phyloP scores from a whole-genome alignment of 129 eudicot species.

The Sambucus nigra region DNA sequence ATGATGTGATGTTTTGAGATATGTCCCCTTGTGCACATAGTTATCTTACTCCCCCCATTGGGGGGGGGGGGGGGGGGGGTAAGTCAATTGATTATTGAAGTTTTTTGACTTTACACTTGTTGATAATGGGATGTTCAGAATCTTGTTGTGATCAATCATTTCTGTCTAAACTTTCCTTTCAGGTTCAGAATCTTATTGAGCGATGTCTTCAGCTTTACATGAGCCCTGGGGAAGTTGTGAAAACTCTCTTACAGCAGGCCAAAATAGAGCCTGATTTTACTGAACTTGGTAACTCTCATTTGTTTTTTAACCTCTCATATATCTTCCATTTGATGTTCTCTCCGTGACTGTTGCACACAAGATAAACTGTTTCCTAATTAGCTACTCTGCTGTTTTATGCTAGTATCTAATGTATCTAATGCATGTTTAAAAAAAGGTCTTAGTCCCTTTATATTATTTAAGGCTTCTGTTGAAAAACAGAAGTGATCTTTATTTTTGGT shows the following conservation, averaged over 20 bases:
- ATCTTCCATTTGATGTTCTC: neutral
- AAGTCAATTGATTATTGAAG: too few relatives aligned
- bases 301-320: slow-evolving; percentile 4
- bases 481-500: too few relatives aligned
- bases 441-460: neutral
- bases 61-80: too few relatives aligned
- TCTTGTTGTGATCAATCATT: too few relatives aligned
- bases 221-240: slow-evolving; percentile 78
- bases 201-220: slow-evolving; percentile 90
- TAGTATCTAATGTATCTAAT: too few relatives aligned
- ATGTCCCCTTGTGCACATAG: too few relatives aligned
- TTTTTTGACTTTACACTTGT: too few relatives aligned
- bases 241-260: slow-evolving; percentile 59
- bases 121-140: too few relatives aligned
- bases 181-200: slow-evolving; percentile 97
- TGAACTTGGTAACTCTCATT: slow-evolving; percentile 58
- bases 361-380: neutral
- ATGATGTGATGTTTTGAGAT: too few relatives aligned
- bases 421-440: neutral
- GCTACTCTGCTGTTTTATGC: too few relatives aligned
- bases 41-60: too few relatives aligned
- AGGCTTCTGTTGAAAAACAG: neutral
- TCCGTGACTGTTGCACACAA: neutral
- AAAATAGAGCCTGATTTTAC: slow-evolving; percentile 76
- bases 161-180: slow-evolving; percentile 7